Evolutionary conservation across 768 basidiomycete species (phyloP).

Genomic region (Rhizopogon vulgaris): DNA sequence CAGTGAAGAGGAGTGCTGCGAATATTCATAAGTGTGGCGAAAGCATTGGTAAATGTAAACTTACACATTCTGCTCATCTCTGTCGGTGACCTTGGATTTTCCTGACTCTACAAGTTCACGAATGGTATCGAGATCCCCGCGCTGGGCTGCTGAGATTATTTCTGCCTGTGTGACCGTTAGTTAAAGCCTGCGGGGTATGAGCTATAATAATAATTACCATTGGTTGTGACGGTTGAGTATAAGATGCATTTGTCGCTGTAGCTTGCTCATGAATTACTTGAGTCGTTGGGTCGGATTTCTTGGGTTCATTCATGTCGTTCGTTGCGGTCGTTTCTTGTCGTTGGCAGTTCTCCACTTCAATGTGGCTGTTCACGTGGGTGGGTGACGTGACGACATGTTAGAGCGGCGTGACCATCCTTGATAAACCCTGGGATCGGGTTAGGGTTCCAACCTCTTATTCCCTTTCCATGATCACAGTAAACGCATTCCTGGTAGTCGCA

Average conservation of each 20-base stretch:
- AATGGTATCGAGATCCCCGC: slow-evolving; percentile 70
- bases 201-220: slow-evolving; percentile 9
- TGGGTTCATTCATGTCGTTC: slow-evolving; percentile 24
- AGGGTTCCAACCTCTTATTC: slow-evolving; percentile 16
- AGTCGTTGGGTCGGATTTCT: slow-evolving; percentile 24
- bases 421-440: slow-evolving; percentile 25
- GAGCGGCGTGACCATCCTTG: slow-evolving; percentile 9
- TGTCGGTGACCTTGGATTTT: slow-evolving; percentile 63
- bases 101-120: slow-evolving; percentile 67
- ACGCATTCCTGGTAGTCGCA: slow-evolving; percentile 5
- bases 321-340: slow-evolving; percentile 13
- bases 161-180: slow-evolving; percentile 35
- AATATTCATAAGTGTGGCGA: slow-evolving; percentile 1
- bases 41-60: slow-evolving; percentile 1
- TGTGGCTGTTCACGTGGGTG: slow-evolving; percentile 5
- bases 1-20: slow-evolving; percentile 82
- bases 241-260: slow-evolving; percentile 19
- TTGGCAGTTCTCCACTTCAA: neutral
- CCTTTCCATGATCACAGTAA: slow-evolving; percentile 9
- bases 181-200: neutral
- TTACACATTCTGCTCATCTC: slow-evolving; percentile 81
- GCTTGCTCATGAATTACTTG: slow-evolving; percentile 21
- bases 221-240: slow-evolving; percentile 18
- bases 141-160: slow-evolving; percentile 82
- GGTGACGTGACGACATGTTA: neutral